Evolutionary conservation across 129 eudicot species (phyloP), one percentile per base, ranked within the genome.

Genomic region (Silybum marianum): DNA sequence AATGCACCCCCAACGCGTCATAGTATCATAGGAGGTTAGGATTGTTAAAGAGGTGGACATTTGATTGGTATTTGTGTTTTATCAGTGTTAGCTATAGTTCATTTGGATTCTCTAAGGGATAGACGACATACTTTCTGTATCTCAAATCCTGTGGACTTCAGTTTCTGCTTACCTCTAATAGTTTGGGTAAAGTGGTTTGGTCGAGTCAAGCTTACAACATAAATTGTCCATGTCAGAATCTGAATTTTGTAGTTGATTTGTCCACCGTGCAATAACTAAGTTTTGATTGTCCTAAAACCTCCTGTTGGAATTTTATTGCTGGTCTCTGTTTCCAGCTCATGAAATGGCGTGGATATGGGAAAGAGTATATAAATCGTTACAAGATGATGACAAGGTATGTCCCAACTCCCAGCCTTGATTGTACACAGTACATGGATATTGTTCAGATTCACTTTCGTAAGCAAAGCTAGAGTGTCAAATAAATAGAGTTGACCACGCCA

Each of bases 301-400:
- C 60, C 63, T 54, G 22, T 3, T 54, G 65, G 8, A 54, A 16
- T 54, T 54, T 54, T n/a, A 4, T 54, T 16, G 1, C 14, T 24
- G 48, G 70, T 66, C 65, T 75, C 72, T 68, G 13, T 76, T 79
- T 86, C 82, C 85, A 90, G 95, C 90, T 90, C 73, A 88, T 90
- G 95, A 92, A 91, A 84, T 86, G 93, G 63, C 82, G 92, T 23
- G 95, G 95, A 73, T 91, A 84, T 63, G 92, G 95, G 18, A 84
- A 89, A 89, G 96, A 91, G 84, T 91, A 91, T 67, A 91, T 85
- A 73, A 89, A 91, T 70, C 90, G 91, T 78, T 91, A 91, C 62
- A 91, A 85, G 85, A 88, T 91, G 92, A 91, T 91, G 92, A 91
- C 95, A 78, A 88, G 95, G 95, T 88, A 51, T 48, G 76, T 38